A percentile compares a stretch with the other conserved stretches of the same genome.
phyloP scores from a whole-genome alignment of 768 basidiomycete species.

The Porphyrellus cyaneotinctus region DNA sequence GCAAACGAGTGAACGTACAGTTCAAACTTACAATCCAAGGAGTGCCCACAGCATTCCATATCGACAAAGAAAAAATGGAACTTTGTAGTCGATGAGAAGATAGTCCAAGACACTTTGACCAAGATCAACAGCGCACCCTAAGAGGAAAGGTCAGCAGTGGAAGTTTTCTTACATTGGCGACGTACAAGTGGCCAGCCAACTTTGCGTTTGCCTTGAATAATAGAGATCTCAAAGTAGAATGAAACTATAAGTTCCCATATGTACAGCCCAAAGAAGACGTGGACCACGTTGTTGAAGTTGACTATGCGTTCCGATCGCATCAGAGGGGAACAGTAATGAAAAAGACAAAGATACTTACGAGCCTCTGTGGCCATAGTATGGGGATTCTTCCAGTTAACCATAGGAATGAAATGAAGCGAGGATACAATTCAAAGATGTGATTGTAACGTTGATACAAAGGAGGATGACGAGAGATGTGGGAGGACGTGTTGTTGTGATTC shows the following conservation, averaged over 20 bases:
- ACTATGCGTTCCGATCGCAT: constrained; percentile 32
- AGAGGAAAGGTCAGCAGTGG: constrained; percentile 4
- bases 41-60: constrained; percentile 69
- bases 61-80: constrained; percentile 66
- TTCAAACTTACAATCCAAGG: constrained; percentile 48
- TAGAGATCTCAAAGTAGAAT: constrained; percentile 62
- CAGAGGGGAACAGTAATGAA: neutral
- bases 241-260: constrained; percentile 66
- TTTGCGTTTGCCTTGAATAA: constrained; percentile 52
- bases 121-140: constrained; percentile 15
- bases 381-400: constrained; percentile 27
- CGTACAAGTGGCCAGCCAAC: constrained; percentile 70
- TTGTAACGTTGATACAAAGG: constrained; percentile 7
- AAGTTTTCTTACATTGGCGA: constrained; percentile 5
- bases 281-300: constrained; percentile 56
- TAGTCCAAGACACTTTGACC: neutral
- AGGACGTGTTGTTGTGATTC: constrained; percentile 2
- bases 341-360: constrained; percentile 14
- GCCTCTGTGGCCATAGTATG: constrained; percentile 20
- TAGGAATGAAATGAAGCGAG: constrained; percentile 14
- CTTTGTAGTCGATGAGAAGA: constrained; percentile 27
- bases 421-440: constrained; percentile 9
- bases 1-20: neutral
- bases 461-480: constrained; percentile 1
- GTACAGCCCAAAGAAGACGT: constrained; percentile 62